Conservation (phyloP, 192 early-diverging fungal genomes). For the Podila epigama region DNA sequence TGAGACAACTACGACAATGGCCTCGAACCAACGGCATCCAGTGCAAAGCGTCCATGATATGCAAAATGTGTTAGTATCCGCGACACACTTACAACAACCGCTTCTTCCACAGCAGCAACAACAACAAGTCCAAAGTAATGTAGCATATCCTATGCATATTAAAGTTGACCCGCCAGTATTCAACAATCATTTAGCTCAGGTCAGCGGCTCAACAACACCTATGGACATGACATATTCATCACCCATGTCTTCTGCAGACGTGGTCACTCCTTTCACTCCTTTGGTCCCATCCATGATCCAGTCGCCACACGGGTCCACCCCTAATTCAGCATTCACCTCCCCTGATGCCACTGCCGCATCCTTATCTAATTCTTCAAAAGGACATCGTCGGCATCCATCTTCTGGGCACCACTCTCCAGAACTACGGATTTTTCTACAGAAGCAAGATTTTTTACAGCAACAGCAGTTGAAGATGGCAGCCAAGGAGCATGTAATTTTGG, state of each 20-base stretch:
- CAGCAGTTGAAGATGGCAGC: conserved; percentile 32
- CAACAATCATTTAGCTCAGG: background rate
- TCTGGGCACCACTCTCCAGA: conserved; percentile 48
- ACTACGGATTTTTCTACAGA: conserved; percentile 14
- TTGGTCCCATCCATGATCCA: conserved; percentile 35
- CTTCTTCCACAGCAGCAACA: conserved; percentile 13
- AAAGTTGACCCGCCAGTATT: background rate
- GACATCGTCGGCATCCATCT: conserved; percentile 40
- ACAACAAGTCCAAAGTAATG: background rate
- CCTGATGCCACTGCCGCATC: conserved; percentile 13
- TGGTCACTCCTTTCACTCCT: conserved; percentile 22
- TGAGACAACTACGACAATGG: background rate
- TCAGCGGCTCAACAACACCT: conserved; percentile 6
- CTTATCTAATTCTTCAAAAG: conserved; percentile 16
- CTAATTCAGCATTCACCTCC: conserved; percentile 25
- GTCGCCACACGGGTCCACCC: conserved; percentile 6
- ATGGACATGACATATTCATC: conserved; percentile 12
- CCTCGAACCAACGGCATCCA: background rate
- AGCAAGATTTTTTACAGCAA: conserved; percentile 27
- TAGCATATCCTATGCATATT: background rate
- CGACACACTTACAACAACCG: background rate
- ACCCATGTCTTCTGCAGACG: conserved; percentile 16
- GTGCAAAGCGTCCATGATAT: background rate
- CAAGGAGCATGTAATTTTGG: conserved; percentile 19
- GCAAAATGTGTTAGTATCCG: background rate